Percentiles rank a stretch among this genome's conserved stretches.
Conservation (phyloP, 345 rosid species). For the Citrus inodora region DNA sequence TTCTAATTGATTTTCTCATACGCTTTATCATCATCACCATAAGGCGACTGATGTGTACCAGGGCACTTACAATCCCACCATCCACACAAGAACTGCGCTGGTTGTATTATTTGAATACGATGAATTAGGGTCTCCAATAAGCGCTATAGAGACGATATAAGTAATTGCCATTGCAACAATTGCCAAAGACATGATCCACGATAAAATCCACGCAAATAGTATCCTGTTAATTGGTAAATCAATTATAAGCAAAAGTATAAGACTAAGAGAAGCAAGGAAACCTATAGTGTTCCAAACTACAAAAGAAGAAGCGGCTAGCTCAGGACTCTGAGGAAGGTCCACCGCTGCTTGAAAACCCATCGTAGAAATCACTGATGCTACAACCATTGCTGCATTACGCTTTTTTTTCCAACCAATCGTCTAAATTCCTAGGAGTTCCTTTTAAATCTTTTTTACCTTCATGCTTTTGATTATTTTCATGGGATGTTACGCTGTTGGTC, state of each 20-base stretch:
- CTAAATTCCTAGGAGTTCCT: not conserved
- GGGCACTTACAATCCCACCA: too few species aligned
- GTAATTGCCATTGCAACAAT: not conserved
- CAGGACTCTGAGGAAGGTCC: conserved; percentile 20
- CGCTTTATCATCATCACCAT: too few species aligned
- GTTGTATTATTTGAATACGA: too few species aligned
- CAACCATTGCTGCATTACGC: conserved; percentile 24
- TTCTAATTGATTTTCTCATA: too few species aligned
- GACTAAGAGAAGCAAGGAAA: conserved; percentile 25
- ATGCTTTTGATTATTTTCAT: not conserved
- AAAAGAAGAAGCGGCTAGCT: not conserved
- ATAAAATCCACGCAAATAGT: not conserved
- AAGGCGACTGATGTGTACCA: too few species aligned
- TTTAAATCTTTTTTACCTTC: not conserved
- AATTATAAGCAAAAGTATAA: conserved; percentile 17
- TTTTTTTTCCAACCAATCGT: conserved; percentile 3
- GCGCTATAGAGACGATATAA: not conserved
- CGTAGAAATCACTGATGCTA: conserved; percentile 33
- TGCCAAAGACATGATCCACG: conserved; percentile 6
- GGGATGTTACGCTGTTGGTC: not conserved
- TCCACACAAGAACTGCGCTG: too few species aligned
- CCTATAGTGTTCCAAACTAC: conserved; percentile 1
- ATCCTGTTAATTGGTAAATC: conserved; percentile 18
- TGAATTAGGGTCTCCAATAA: not conserved
- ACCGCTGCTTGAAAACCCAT: conserved; percentile 26